Percentiles rank a stretch among this genome's conserved stretches.
phyloP scores from a whole-genome alignment of 2,329 filamentous ascomycete species.

The Claviceps digitariae region DNA sequence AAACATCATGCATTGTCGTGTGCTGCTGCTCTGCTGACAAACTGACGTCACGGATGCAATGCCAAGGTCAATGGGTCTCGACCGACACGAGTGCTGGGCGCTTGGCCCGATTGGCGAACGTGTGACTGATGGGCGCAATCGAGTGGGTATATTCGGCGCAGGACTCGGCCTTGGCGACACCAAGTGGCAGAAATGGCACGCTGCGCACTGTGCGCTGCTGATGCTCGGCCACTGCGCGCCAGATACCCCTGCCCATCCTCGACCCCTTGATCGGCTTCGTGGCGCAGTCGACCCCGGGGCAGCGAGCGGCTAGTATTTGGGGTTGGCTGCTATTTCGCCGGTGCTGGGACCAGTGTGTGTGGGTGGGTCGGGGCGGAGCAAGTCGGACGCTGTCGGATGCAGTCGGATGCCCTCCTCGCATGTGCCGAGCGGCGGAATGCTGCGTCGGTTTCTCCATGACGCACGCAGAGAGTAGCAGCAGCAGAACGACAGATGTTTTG shows the following conservation, averaged over 20 bases:
- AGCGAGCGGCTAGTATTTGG: neutral
- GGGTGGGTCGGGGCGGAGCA: conserved; percentile 6
- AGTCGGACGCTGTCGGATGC: conserved; percentile 8
- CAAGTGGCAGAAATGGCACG: neutral
- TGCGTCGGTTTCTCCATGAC: neutral
- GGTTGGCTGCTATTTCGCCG: neutral
- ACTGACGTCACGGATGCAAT: neutral
- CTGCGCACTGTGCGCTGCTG: neutral
- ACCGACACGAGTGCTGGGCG: neutral
- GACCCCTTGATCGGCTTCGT: neutral
- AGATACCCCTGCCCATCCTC: too few relatives aligned
- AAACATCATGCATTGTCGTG: neutral
- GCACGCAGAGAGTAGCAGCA: neutral
- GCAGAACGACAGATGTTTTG: neutral
- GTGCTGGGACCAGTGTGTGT: neutral
- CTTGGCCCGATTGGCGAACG: neutral
- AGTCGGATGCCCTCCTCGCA: neutral
- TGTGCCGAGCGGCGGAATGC: neutral
- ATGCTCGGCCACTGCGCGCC: too few relatives aligned
- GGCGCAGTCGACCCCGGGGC: neutral
- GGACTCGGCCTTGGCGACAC: neutral
- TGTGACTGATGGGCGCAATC: neutral
- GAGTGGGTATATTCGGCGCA: neutral
- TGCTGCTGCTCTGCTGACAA: neutral
- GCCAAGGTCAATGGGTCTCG: neutral